These are phyloP conservation scores for Teratosphaeria gauchensis DNA, from an alignment of 2,329 filamentous ascomycete species.

Conservation along the genomic window DNA sequence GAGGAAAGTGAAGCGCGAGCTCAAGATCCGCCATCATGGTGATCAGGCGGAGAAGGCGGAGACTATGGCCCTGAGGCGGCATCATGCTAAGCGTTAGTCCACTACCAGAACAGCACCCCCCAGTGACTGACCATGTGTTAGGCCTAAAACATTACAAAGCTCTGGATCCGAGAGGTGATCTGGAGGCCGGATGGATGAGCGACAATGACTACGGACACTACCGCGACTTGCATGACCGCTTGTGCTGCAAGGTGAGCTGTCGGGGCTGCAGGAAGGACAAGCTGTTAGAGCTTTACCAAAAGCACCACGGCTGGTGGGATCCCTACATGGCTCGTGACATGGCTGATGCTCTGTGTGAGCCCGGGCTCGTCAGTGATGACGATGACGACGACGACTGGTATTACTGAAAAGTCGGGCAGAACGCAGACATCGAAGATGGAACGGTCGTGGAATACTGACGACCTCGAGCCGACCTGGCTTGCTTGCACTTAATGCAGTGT, in stretches of 20 bases:
- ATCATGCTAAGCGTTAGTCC: constrained; percentile 6
- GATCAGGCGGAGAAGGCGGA: not conserved
- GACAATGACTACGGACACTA: constrained; percentile 1
- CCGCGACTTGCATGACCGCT: constrained; percentile 1
- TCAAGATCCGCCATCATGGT: constrained; percentile 7
- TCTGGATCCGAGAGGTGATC: not conserved
- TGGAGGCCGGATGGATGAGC: not conserved
- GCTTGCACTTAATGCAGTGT: not conserved
- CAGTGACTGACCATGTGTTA: not conserved
- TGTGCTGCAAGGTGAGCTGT: constrained; percentile 1
- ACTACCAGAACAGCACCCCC: too few relatives aligned
- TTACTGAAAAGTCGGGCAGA: not conserved
- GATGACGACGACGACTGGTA: not conserved
- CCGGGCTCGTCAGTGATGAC: not conserved
- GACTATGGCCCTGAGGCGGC: not conserved
- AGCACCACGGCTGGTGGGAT: not conserved
- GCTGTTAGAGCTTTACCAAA: not conserved
- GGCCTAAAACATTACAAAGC: constrained; percentile 1
- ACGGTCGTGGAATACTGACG: not conserved
- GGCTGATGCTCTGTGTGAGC: not conserved
- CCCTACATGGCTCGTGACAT: not conserved
- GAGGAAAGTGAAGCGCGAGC: not conserved
- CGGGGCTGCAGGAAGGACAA: not conserved
- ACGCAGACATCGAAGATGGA: too few relatives aligned
- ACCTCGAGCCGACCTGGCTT: not conserved